Evolutionary conservation across 495 filamentous ascomycete genomes (phyloP).

Genomic region (Usnea hakonensis): DNA sequence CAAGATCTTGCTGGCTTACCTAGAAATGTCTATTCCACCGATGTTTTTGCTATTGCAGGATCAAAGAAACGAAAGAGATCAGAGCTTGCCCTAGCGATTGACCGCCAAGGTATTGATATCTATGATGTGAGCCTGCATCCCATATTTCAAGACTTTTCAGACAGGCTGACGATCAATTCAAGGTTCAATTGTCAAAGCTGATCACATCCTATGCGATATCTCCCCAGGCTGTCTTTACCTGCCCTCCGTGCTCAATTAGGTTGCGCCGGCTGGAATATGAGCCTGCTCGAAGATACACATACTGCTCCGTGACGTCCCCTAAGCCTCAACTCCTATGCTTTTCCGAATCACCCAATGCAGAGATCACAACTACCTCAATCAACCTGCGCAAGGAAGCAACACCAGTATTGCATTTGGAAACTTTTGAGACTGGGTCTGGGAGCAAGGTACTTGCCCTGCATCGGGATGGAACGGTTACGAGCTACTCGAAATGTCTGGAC

Average conservation of each 20-base stretch:
- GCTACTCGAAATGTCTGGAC: conserved; percentile 11
- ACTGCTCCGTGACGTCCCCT: conserved; percentile 41
- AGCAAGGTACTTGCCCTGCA: conserved; percentile 42
- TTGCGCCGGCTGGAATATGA: conserved; percentile 44
- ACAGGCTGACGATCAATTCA: conserved; percentile 22
- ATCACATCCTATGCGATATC: conserved; percentile 80
- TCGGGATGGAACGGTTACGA: conserved; percentile 29
- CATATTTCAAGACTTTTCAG: background rate
- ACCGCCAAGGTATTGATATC: conserved; percentile 85
- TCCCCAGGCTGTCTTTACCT: conserved; percentile 70
- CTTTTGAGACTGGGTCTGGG: background rate
- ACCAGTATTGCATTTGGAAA: conserved; percentile 27
- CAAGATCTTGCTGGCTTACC: conserved; percentile 52
- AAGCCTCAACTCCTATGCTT: conserved; percentile 47
- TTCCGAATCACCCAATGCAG: conserved; percentile 32
- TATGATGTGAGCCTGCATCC: conserved; percentile 62
- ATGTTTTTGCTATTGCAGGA: conserved; percentile 63
- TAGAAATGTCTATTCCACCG: conserved; percentile 54
- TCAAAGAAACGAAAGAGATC: conserved; percentile 77
- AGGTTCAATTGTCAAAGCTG: conserved; percentile 74
- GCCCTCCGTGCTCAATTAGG: conserved; percentile 67
- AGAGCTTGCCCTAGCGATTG: conserved; percentile 78
- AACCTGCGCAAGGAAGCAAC: conserved; percentile 19
- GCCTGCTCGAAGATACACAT: conserved; percentile 63
- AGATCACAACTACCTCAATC: conserved; percentile 9